Evolutionary conservation across 2,329 filamentous ascomycete species (phyloP).

Genomic region (Aspergillus latus): DNA sequence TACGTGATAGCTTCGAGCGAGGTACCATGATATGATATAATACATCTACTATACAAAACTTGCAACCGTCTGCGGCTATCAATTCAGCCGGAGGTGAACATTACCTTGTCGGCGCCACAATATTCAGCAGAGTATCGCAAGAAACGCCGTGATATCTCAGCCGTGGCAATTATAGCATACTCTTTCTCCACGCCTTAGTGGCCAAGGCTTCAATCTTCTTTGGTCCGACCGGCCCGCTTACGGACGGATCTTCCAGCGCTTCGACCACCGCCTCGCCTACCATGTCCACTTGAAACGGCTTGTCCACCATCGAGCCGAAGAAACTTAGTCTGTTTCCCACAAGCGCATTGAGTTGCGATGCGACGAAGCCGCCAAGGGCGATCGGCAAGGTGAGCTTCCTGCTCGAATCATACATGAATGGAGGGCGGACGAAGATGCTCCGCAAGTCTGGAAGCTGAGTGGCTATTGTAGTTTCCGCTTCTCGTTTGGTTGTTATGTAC

Average conservation of each 20-base stretch:
- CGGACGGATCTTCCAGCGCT: conserved; percentile 70
- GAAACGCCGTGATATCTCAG: not conserved
- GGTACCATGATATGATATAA: conserved; percentile 81
- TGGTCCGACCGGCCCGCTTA: conserved; percentile 75
- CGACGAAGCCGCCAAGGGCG: conserved; percentile 72
- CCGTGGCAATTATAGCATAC: conserved; percentile 66
- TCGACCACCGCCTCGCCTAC: conserved; percentile 91
- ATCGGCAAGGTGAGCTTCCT: conserved; percentile 80
- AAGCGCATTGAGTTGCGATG: conserved; percentile 72
- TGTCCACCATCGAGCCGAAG: conserved; percentile 78
- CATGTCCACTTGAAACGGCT: conserved; percentile 81
- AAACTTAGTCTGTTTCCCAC: conserved; percentile 75
- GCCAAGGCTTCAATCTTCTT: conserved; percentile 79
- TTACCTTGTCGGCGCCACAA: not conserved
- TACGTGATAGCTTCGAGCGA: conserved; percentile 94
- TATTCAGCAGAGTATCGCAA: not conserved
- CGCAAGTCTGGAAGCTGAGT: conserved; percentile 72
- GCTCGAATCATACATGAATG: conserved; percentile 85
- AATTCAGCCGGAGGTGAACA: not conserved
- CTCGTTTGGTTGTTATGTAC: conserved; percentile 89
- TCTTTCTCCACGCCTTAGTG: conserved; percentile 80
- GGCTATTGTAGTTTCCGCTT: conserved; percentile 77
- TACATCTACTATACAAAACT: conserved; percentile 21
- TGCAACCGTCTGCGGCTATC: not conserved
- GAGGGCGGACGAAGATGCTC: conserved; percentile 77